phyloP scores from a whole-genome alignment of 73 alveolate genomes.

The Paramecium biaurelia region DNA sequence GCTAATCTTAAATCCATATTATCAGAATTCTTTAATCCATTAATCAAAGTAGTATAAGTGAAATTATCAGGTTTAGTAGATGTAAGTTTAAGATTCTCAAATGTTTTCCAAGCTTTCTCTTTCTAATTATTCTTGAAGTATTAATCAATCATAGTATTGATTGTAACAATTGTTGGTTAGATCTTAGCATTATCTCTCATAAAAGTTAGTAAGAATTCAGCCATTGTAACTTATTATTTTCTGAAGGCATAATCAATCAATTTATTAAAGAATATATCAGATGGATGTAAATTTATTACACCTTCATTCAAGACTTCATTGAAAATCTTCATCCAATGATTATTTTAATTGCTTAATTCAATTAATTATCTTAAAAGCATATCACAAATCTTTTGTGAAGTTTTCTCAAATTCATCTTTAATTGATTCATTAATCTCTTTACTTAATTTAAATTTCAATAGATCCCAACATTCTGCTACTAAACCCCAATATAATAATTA shows the following conservation, averaged over 20 bases:
- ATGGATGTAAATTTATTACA: not conserved
- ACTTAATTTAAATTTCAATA: not conserved
- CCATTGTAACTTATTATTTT: not conserved
- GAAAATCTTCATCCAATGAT: not conserved
- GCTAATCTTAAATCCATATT: slow-evolving; percentile 34
- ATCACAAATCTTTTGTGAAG: slow-evolving; percentile 18
- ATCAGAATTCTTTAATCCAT: slow-evolving; percentile 78
- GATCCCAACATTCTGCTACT: slow-evolving; percentile 38
- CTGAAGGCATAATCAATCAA: slow-evolving; percentile 35
- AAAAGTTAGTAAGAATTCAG: not conserved
- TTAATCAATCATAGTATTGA: slow-evolving; percentile 37
- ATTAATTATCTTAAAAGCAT: slow-evolving; percentile 2
- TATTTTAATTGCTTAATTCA: not conserved
- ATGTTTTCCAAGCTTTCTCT: slow-evolving; percentile 20
- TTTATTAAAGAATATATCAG: slow-evolving; percentile 39
- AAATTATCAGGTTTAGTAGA: slow-evolving; percentile 83
- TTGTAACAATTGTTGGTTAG: slow-evolving; percentile 18
- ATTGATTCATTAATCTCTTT: not conserved
- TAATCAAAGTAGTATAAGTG: slow-evolving; percentile 89
- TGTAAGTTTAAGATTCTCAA: not conserved
- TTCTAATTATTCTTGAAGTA: slow-evolving; percentile 18
- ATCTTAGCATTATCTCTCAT: slow-evolving; percentile 44
- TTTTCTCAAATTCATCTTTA: slow-evolving; percentile 26
- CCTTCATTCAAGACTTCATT: slow-evolving; percentile 43
- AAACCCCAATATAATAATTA: slow-evolving; percentile 39